These are phyloP conservation scores for Halophytophthora batemanensis DNA, from an alignment of 352 stramenopile genomes.

Conservation along the genomic window DNA sequence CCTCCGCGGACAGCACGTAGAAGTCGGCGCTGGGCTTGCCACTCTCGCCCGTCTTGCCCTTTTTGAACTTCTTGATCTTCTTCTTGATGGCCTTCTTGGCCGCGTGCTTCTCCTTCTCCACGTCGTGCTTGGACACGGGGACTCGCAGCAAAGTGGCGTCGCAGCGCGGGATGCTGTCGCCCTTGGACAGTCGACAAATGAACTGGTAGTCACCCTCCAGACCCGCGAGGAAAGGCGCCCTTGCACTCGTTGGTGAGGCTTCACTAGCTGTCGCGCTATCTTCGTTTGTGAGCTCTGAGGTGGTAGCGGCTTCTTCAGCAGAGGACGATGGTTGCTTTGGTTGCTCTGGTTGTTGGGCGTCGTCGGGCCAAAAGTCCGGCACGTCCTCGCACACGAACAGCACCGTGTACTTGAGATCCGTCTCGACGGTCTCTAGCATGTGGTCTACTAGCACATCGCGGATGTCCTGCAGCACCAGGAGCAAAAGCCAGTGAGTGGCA, in stretches of 20 bases:
- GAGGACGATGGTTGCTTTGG: conserved; percentile 5
- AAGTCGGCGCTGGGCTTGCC: conserved; percentile 63
- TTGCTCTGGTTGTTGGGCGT: no score
- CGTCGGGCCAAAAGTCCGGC: conserved; percentile 38
- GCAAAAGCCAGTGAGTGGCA: background rate
- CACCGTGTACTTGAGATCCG: conserved; percentile 63
- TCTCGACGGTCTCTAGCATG: conserved; percentile 51
- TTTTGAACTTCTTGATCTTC: conserved; percentile 89
- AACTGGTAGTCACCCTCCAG: conserved; percentile 41
- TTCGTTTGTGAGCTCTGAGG: background rate
- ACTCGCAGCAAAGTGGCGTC: conserved; percentile 68
- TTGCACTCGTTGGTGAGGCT: no score
- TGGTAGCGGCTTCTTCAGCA: conserved; percentile 7
- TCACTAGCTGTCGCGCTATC: background rate
- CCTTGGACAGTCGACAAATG: conserved; percentile 52
- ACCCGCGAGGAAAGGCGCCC: conserved; percentile 35
- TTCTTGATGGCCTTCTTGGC: conserved; percentile 83
- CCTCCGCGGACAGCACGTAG: conserved; percentile 65
- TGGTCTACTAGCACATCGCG: conserved; percentile 65
- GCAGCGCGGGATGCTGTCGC: conserved; percentile 73
- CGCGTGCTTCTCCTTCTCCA: conserved; percentile 73
- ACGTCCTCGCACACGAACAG: conserved; percentile 75
- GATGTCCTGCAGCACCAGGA: conserved; percentile 36
- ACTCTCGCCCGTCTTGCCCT: conserved; percentile 47
- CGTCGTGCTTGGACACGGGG: conserved; percentile 68